A percentile compares a stretch with the other conserved stretches of the same genome.
phyloP scores from a whole-genome alignment of 352 stramenopile genomes.

The Phytophthora pisi region DNA sequence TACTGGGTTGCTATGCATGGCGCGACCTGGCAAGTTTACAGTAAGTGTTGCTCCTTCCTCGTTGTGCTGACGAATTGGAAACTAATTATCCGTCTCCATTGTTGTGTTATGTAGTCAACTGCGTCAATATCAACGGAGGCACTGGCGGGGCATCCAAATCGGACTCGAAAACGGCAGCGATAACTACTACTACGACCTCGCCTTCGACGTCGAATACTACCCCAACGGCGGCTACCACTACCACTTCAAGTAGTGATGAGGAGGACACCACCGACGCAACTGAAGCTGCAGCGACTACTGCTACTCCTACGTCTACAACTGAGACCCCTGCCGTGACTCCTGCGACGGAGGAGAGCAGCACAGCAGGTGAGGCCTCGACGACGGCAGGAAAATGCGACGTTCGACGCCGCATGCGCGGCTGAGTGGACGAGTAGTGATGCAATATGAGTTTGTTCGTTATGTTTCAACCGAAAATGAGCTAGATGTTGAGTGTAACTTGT shows the following conservation, averaged over 20 bases:
- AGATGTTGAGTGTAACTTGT: not conserved
- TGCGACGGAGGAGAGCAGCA: too few relatives aligned
- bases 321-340: too few relatives aligned
- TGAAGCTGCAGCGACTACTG: too few relatives aligned
- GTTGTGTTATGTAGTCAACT: slow-evolving; percentile 32
- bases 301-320: too few relatives aligned
- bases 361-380: not conserved
- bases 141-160: not conserved
- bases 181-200: too few relatives aligned
- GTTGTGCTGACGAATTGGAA: not conserved
- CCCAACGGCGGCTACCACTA: too few relatives aligned
- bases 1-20: slow-evolving; percentile 64
- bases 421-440: not conserved
- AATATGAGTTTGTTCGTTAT: not conserved
- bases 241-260: too few relatives aligned
- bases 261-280: too few relatives aligned
- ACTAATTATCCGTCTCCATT: slow-evolving; percentile 8
- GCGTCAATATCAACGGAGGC: slow-evolving; percentile 33
- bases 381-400: not conserved
- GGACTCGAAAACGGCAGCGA: not conserved
- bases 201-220: too few relatives aligned
- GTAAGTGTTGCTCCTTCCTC: slow-evolving; percentile 15
- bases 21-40: slow-evolving; percentile 64
- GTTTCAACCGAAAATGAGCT: not conserved
- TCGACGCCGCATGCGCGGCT: not conserved